A percentile compares a stretch with the other conserved stretches of the same genome.
Evolutionary conservation across 2,329 filamentous ascomycete species (phyloP).

Genomic region (Verticillium klebahnii): DNA sequence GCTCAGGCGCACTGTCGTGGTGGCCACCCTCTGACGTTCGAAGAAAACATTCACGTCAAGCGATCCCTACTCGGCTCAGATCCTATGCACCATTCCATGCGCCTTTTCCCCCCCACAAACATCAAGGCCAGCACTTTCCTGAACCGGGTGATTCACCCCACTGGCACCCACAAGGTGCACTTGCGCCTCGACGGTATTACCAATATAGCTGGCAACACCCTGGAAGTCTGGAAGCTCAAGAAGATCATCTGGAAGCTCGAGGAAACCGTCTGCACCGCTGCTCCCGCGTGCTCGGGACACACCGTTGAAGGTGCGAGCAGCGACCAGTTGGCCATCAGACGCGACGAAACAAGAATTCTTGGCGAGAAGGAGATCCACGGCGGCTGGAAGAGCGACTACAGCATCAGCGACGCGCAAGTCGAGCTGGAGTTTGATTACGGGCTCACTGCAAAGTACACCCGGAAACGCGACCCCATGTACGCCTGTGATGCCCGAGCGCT

Average conservation of each 20-base stretch:
- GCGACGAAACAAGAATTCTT: conserved; percentile 72
- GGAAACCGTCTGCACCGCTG: conserved; percentile 74
- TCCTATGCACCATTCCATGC: conserved; percentile 82
- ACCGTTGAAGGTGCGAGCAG: conserved; percentile 42
- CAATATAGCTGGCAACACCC: conserved; percentile 64
- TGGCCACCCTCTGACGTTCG: conserved; percentile 35
- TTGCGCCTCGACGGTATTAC: conserved; percentile 85
- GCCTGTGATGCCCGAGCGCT: conserved; percentile 72
- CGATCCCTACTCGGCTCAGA: conserved; percentile 72
- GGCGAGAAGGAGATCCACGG: conserved; percentile 76
- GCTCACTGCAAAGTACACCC: background rate
- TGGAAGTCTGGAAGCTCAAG: conserved; percentile 80
- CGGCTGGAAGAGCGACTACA: conserved; percentile 80
- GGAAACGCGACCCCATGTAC: conserved; percentile 31
- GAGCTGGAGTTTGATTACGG: conserved; percentile 80
- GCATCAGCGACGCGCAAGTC: conserved; percentile 51
- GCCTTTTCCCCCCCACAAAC: conserved; percentile 94
- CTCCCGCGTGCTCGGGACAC: conserved; percentile 77
- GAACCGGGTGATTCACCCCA: conserved; percentile 78
- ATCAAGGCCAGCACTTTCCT: conserved; percentile 82
- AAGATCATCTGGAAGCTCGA: conserved; percentile 92
- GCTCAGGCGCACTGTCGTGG: conserved; percentile 59
- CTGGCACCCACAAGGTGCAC: conserved; percentile 72
- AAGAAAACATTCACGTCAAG: conserved; percentile 66
- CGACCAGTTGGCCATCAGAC: conserved; percentile 59